Evolutionary conservation across 169 alveolate genomes (phyloP).

Genomic region (Theileria parva): DNA sequence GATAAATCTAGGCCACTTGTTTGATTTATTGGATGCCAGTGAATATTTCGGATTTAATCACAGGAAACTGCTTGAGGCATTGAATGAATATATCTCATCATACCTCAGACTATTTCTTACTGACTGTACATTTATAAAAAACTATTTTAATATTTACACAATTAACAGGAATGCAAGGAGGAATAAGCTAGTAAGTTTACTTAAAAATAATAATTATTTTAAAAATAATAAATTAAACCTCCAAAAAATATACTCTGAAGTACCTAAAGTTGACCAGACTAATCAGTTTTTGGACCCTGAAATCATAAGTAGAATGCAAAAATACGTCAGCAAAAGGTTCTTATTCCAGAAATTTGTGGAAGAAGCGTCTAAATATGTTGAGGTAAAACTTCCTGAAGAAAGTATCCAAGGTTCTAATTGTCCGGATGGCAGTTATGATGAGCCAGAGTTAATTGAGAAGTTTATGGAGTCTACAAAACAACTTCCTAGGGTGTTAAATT

Average conservation of each 20-base stretch:
- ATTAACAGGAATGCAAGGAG: background rate
- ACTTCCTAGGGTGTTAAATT: conserved; percentile 14
- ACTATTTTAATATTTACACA: background rate
- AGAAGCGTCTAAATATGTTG: background rate
- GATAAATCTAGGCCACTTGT: conserved; percentile 14
- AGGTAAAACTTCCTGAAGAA: background rate
- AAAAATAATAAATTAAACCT: conserved; percentile 7
- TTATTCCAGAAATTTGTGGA: conserved; percentile 3
- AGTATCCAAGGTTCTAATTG: background rate
- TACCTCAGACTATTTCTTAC: background rate
- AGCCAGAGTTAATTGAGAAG: background rate
- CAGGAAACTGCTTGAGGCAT: conserved; percentile 18
- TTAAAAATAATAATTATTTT: conserved; percentile 1
- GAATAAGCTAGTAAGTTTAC: conserved; percentile 1
- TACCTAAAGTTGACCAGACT: background rate
- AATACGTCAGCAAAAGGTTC: conserved; percentile 5
- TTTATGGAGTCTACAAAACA: background rate
- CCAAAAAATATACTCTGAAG: conserved; percentile 2
- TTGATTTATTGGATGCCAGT: conserved; percentile 24
- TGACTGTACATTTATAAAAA: background rate
- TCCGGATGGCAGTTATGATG: background rate
- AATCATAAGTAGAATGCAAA: background rate
- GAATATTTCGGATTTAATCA: conserved; percentile 46
- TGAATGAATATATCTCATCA: conserved; percentile 18
- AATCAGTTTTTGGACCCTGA: background rate